Conservation (phyloP, 140 eudicot genomes). For the Bidens hawaiensis region DNA sequence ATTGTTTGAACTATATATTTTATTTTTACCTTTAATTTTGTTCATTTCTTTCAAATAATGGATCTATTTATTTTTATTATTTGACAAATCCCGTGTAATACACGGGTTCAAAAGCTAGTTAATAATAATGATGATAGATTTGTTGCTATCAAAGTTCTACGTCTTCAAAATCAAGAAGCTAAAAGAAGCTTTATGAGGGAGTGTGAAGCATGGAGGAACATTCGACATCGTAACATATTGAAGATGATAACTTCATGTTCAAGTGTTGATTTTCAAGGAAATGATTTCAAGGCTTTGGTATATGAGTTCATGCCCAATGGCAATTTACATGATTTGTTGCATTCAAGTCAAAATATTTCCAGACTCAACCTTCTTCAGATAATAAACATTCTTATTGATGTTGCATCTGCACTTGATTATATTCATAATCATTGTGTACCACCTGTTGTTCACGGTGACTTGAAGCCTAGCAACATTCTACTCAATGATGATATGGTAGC, state of each 20-base stretch:
- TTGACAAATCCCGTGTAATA: no score
- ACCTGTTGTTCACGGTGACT: slow-evolving; percentile 1
- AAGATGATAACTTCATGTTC: slow-evolving; percentile 31
- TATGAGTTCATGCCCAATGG: no score
- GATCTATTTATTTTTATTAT: no score
- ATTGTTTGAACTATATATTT: no score
- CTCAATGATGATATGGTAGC: no score
- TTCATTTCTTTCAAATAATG: no score
- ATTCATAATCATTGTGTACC: slow-evolving; percentile 23
- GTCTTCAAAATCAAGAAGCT: slow-evolving; percentile 15
- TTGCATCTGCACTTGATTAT: slow-evolving; percentile 33
- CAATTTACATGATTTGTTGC: slow-evolving; percentile 22
- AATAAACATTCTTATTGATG: slow-evolving; percentile 23
- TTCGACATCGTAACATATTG: neutral
- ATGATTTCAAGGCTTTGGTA: slow-evolving; percentile 38
- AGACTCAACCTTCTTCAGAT: no score
- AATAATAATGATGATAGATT: no score
- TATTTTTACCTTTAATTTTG: no score
- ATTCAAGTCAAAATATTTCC: neutral
- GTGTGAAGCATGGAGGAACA: slow-evolving; percentile 28
- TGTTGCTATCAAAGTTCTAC: slow-evolving; percentile 32
- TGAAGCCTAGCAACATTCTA: no score
- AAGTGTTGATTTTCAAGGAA: slow-evolving; percentile 26
- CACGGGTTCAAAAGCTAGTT: no score
- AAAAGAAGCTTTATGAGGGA: slow-evolving; percentile 29